These are phyloP conservation scores for Rhytidhysteron rufulum DNA, from an alignment of 2,329 filamentous ascomycete species.

Conservation along the genomic window DNA sequence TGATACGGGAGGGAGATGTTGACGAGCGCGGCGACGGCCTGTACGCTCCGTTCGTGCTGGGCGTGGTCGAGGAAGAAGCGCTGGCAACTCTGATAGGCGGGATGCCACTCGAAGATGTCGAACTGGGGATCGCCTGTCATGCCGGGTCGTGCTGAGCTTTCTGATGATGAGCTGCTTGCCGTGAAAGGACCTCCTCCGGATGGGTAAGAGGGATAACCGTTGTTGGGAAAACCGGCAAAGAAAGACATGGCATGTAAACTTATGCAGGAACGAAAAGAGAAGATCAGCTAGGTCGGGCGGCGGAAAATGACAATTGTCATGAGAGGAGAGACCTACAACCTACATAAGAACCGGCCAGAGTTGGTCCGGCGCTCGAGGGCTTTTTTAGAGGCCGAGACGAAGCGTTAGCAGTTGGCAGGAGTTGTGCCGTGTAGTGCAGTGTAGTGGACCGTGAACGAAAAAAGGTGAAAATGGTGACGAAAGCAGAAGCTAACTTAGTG, in stretches of 20 bases:
- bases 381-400: too few relatives aligned
- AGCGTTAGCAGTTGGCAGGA: too few relatives aligned
- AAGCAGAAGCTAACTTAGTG: neutral
- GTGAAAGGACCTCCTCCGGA: constrained; percentile 5
- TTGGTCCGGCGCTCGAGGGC: too few relatives aligned
- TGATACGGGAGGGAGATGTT: constrained; percentile 92
- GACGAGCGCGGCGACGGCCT: constrained; percentile 83
- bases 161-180: constrained; percentile 4
- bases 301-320: too few relatives aligned
- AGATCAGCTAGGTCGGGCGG: neutral
- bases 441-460: too few relatives aligned
- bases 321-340: too few relatives aligned
- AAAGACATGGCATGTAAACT: constrained; percentile 5
- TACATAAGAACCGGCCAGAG: too few relatives aligned
- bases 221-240: constrained; percentile 4
- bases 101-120: constrained; percentile 90
- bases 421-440: too few relatives aligned
- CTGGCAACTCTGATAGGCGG: constrained; percentile 83
- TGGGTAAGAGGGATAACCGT: constrained; percentile 4
- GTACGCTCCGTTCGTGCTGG: constrained; percentile 76
- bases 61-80: constrained; percentile 89
- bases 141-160: constrained; percentile 7
- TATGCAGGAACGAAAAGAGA: neutral
- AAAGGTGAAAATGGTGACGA: neutral
- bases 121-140: constrained; percentile 50